These are phyloP conservation scores for Acer campestre DNA, from an alignment of 345 rosid genomes.

Conservation along the genomic window DNA sequence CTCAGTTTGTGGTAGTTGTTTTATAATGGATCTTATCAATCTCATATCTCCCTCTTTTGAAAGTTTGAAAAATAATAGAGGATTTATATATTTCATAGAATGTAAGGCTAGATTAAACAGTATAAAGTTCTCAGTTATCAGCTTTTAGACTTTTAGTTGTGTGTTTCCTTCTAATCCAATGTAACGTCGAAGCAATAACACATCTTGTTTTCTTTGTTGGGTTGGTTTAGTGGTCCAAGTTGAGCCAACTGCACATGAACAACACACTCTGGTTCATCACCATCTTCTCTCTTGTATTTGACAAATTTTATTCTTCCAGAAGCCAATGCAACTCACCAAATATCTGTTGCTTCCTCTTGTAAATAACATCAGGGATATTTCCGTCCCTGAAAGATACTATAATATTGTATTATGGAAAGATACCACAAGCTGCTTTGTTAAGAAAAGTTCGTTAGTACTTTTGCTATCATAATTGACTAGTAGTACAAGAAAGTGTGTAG, in stretches of 20 bases:
- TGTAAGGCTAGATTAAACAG: neutral
- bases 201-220: neutral
- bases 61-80: neutral
- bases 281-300: neutral
- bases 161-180: neutral
- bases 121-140: too few relatives aligned
- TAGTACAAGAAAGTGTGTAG: constrained; percentile 20
- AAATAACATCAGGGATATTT: neutral
- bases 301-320: neutral
- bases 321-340: neutral
- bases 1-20: neutral
- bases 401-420: neutral
- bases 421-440: neutral
- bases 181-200: neutral
- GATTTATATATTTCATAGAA: neutral
- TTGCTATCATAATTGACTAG: neutral
- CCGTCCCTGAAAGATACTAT: neutral
- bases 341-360: neutral
- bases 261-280: neutral
- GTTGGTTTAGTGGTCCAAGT: neutral
- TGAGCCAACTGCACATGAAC: neutral
- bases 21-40: neutral
- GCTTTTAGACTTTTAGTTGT: too few relatives aligned
- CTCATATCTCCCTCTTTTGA: neutral
- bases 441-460: neutral